A percentile compares a stretch with the other conserved stretches of the same genome.
Evolutionary conservation across 305 asterid species (phyloP).

Genomic region (Fraxinus angustifolia): DNA sequence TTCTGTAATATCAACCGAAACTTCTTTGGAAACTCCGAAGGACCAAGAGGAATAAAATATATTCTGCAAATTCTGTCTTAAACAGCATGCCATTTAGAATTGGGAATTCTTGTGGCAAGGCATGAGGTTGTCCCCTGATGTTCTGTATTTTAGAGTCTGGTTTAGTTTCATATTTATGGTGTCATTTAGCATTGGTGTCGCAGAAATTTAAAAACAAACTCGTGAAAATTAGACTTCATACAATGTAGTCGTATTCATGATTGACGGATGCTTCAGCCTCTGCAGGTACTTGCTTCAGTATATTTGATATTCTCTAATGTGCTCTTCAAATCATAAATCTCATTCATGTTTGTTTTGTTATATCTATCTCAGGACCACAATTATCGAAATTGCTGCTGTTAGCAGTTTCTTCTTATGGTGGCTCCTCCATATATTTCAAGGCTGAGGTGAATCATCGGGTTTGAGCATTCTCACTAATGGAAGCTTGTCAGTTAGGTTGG

Average conservation of each 20-base stretch:
- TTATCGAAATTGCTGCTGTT: constrained; percentile 34
- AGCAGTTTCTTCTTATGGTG: constrained; percentile 29
- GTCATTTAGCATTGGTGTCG: constrained; percentile 15
- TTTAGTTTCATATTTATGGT: not conserved
- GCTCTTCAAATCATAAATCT: constrained; percentile 5
- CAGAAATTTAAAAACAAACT: not conserved
- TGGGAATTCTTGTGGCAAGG: constrained; percentile 30
- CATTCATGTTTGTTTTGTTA: constrained; percentile 33
- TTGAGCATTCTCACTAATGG: constrained; percentile 48
- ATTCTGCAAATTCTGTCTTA: constrained; percentile 32
- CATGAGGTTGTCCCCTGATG: constrained; percentile 28
- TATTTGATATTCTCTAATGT: constrained; percentile 10
- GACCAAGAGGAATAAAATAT: constrained; percentile 32
- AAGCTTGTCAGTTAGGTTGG: not conserved
- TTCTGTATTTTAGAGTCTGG: constrained; percentile 11
- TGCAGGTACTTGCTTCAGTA: constrained; percentile 42
- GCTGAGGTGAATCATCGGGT: constrained; percentile 71
- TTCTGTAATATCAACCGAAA: constrained; percentile 29
- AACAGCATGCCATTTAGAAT: constrained; percentile 35
- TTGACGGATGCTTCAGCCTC: constrained; percentile 32
- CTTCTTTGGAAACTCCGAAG: constrained; percentile 32
- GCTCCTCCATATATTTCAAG: constrained; percentile 71
- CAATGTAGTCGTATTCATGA: constrained; percentile 16
- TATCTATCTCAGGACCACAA: constrained; percentile 40
- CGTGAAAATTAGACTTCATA: constrained; percentile 8